Conservation (phyloP, 2,329 filamentous ascomycete species). For the Venturia pyrina region DNA sequence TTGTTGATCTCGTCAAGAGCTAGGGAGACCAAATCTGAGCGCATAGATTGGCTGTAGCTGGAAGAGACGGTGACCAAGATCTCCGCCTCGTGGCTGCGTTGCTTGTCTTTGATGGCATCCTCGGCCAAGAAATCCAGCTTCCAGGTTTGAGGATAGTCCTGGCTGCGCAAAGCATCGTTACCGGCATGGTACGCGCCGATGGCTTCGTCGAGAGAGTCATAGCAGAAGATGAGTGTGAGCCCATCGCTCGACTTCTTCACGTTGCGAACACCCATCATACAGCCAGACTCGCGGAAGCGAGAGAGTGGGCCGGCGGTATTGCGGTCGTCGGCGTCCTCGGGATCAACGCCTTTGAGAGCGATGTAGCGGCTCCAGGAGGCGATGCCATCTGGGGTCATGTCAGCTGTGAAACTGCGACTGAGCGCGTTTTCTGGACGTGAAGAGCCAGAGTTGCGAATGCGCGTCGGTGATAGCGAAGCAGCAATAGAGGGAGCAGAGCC, state of each 20-base stretch:
- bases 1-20: background rate
- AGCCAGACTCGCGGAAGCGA: slow-evolving; percentile 3
- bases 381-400: background rate
- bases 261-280: background rate
- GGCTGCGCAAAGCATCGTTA: background rate
- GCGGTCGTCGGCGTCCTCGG: slow-evolving; percentile 1
- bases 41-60: background rate
- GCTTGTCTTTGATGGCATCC: background rate
- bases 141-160: background rate
- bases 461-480: background rate
- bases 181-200: background rate
- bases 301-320: background rate
- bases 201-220: slow-evolving; percentile 10
- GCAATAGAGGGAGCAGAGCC: background rate
- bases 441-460: slow-evolving; percentile 3
- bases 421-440: background rate
- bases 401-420: background rate
- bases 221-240: slow-evolving; percentile 9
- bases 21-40: background rate
- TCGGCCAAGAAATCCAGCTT: background rate
- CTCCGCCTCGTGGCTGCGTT: background rate
- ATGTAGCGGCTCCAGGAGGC: slow-evolving; percentile 6
- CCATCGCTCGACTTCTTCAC: slow-evolving; percentile 10
- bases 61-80: slow-evolving; percentile 2
- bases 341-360: background rate